phyloP scores from a whole-genome alignment of 2,329 filamentous ascomycete species.

The Ascochyta viciae-villosae region DNA sequence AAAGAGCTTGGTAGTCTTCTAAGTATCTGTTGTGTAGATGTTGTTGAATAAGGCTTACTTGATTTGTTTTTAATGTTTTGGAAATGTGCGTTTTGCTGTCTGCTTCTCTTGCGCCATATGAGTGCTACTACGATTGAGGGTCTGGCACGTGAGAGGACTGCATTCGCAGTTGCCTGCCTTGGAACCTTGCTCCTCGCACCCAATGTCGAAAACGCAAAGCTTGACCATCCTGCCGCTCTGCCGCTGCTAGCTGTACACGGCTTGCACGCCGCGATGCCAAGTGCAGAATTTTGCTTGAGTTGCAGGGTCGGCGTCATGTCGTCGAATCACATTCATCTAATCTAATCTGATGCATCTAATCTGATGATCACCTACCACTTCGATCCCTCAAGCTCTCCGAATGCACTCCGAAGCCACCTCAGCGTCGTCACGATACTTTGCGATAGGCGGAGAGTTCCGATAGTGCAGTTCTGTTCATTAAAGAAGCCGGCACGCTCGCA shows the following conservation, averaged over 20 bases:
- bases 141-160: no score
- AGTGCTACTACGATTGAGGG: no score
- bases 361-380: conserved; percentile 12
- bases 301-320: neutral
- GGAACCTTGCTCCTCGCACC: no score
- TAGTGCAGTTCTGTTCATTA: neutral
- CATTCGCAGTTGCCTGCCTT: no score
- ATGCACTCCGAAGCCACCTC: conserved; percentile 5
- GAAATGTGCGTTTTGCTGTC: no score
- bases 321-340: conserved; percentile 9
- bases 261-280: conserved; percentile 9
- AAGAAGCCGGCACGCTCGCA: neutral
- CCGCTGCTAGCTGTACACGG: neutral
- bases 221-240: no score
- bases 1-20: no score
- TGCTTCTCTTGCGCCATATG: no score
- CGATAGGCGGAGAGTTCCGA: neutral
- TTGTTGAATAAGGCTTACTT: no score
- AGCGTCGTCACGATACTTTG: conserved; percentile 7
- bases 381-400: conserved; percentile 5
- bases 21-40: no score
- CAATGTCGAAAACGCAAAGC: no score
- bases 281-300: conserved; percentile 13
- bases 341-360: conserved; percentile 20
- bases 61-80: no score